phyloP scores from a whole-genome alignment of 371 early-diverging fungal species.

The Apophysomyces trapeziformis region DNA sequence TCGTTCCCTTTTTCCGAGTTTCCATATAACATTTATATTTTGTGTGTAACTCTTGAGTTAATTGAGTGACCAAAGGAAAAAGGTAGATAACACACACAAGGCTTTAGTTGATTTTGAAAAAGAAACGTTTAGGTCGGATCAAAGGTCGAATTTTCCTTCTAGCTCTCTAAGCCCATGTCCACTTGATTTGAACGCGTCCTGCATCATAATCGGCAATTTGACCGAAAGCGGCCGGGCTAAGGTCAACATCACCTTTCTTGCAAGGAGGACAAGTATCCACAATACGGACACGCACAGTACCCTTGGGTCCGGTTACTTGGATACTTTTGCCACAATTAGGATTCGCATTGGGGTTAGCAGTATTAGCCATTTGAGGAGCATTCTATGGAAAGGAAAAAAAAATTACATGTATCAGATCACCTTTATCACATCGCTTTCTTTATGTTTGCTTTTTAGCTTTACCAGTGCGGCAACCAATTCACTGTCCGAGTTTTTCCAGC shows the following conservation, averaged over 20 bases:
- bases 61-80: too few species aligned
- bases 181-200: conserved; percentile 55
- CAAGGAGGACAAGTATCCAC: conserved; percentile 54
- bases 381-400: conserved; percentile 23
- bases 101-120: too few species aligned
- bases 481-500: conserved; percentile 16
- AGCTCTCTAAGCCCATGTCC: conserved; percentile 41
- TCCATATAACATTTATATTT: too few species aligned
- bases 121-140: too few species aligned
- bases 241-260: conserved; percentile 50
- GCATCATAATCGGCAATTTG: conserved; percentile 41
- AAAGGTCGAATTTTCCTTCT: too few species aligned
- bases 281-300: conserved; percentile 40
- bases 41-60: too few species aligned
- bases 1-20: too few species aligned
- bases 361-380: conserved; percentile 47
- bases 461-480: conserved; percentile 50
- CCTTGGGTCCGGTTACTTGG: conserved; percentile 43
- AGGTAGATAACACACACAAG: too few species aligned
- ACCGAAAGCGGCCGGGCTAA: conserved; percentile 57
- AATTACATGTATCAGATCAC: too few species aligned
- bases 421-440: not conserved
- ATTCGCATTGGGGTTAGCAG: conserved; percentile 44
- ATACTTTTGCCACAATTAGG: conserved; percentile 39
- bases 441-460: conserved; percentile 9